Base-by-base conservation (phyloP, 2,329 filamentous ascomycete species). In the Cytospora piceicola region DNA sequence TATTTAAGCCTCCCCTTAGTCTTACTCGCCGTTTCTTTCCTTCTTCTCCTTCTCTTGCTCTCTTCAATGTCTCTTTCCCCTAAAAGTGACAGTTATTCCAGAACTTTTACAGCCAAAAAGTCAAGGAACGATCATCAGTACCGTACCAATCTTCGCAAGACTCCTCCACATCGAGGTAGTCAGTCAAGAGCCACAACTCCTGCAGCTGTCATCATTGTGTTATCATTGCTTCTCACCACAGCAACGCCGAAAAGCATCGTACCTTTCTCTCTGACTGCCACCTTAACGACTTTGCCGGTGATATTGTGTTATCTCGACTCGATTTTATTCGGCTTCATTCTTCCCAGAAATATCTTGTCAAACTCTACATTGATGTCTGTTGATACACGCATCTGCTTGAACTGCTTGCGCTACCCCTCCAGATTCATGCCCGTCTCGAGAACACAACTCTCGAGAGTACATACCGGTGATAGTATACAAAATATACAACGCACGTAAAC, bases 371-470 rank as follows among this genome's bases (percentile, higher is more conserved):
- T 85, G 82, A 85, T 85, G 83, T 85, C 83, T 82, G 81, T 84
- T 83, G 82, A 85, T 78, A 75, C 83, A 71, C 83, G 83, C 71
- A 80, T 79, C 73, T 83, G 82, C 76, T 82, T 85, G 74, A 80
- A 85, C 69, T 85, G 83, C 76, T 79, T 85, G 74, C 81, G 82
- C 73, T 81, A 85, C 76, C 83, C 83, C 67, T 82, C 80, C 71
- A 82, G 83, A 75, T 85, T 84, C 77, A 85, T 84, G 83, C 79
- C 82, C 77, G 77, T 83, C 72, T 85, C 83, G 73, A 83, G 83
- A 81, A 80, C 78, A 66, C 83, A 85, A 69, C 76, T 85, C 64
- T 85, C 82, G 64, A 78, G 76, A 75, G 82, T 81, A 72, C 83
- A 85, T 73, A 85, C 83, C 72, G 82, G 83, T 69, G 83, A 85